Evolutionary conservation across 208 protist species (phyloP), one percentile per base, ranked within the genome.

Genomic region (Lotmaria passim): DNA sequence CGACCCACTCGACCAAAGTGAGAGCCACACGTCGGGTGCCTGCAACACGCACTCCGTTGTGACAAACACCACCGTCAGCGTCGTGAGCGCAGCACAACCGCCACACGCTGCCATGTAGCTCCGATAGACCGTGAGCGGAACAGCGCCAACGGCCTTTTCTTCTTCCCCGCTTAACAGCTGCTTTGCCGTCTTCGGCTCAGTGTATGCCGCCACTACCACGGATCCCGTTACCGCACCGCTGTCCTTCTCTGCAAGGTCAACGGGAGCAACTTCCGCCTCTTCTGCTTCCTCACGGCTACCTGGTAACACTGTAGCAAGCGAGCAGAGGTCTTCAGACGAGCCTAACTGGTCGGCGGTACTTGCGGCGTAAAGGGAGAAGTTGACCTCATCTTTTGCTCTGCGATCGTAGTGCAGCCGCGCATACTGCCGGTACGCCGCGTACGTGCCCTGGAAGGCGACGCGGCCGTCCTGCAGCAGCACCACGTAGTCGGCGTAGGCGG

Each of bases 401-500:
- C n/a, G n/a, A n/a, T n/a, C n/a, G 36, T 12, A 39, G 36, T 12
- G 36, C 36, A 12, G 36, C 36, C 36, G 8, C 8, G 36, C 36
- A 12, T 39, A 92, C 30, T 82, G 19, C 69, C 36, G 33, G 87
- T 78, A 88, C 11, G 47, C 64, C 23, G 72, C 56, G 51, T 72
- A 76, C 41, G 39, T 56, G 26, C 82, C 82, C 43, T 58, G 31
- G 65, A 85, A 87, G 23, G 44, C 59, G 46, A 96, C 85, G 6
- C 56, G 31, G 39, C 91, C 86, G 14, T 75, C 58, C 53, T 51
- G 55, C 56, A 98, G 51, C 0, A 97, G 79, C 46, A 98, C 79
- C 44, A 98, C 84, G 33, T 83, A 67, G 73, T 98, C 93, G 0
- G 82, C 86, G 10, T 87, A 26, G 1, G 61, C 51, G 7, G 97